Percentiles rank a stretch among this genome's conserved stretches.
Conservation (phyloP, 2,329 filamentous ascomycete genomes). For the Botryotinia convoluta region DNA sequence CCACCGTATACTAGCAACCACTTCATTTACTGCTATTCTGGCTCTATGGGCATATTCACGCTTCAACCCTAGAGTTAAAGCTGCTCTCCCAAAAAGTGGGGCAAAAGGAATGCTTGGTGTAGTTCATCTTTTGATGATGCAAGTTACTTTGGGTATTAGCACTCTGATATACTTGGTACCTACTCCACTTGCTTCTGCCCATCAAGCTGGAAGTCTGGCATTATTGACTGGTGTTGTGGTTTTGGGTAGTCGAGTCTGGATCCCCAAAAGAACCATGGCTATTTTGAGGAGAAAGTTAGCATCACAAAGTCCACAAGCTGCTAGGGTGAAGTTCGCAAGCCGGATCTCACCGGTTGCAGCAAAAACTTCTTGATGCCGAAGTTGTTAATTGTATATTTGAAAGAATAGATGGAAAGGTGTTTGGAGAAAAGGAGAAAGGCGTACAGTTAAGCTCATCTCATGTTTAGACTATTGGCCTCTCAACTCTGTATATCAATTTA, state of each 20-base stretch:
- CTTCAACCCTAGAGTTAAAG: constrained; percentile 54
- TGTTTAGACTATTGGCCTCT: constrained; percentile 4
- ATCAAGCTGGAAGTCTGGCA: constrained; percentile 87
- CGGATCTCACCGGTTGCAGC: neutral
- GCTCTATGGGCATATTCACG: constrained; percentile 79
- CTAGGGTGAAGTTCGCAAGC: neutral
- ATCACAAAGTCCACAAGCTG: constrained; percentile 19
- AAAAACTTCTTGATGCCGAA: neutral
- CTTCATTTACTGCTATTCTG: constrained; percentile 80
- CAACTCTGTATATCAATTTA: constrained; percentile 10
- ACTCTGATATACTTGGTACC: constrained; percentile 95
- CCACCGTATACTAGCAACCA: constrained; percentile 87
- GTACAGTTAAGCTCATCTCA: neutral
- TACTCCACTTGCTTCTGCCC: constrained; percentile 78
- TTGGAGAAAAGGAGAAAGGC: neutral
- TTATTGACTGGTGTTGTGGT: constrained; percentile 80
- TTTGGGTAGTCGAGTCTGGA: constrained; percentile 72
- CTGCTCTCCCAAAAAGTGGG: constrained; percentile 60
- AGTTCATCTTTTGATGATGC: constrained; percentile 76
- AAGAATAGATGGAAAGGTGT: neutral
- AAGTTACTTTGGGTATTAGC: constrained; percentile 82
- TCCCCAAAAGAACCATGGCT: constrained; percentile 63
- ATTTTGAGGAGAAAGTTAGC: constrained; percentile 48
- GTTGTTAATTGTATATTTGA: neutral
- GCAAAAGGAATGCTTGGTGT: constrained; percentile 72